A percentile compares a stretch with the other conserved stretches of the same genome.
Evolutionary conservation across 345 rosid genomes (phyloP).

Genomic region (Dimocarpus longan): DNA sequence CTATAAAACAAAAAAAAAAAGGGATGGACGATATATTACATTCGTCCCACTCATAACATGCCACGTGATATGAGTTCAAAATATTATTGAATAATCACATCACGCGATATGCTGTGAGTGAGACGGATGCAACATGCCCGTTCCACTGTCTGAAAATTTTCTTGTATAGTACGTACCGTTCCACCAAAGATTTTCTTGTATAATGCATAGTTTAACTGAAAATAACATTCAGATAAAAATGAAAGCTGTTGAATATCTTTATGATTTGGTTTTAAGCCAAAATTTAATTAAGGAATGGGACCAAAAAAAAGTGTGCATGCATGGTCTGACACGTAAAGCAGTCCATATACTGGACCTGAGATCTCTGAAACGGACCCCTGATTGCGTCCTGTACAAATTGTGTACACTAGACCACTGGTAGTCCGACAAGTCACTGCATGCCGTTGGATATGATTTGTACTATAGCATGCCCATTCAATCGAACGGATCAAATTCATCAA

Average conservation of each 20-base stretch:
- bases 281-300: background rate
- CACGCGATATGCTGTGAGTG: background rate
- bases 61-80: background rate
- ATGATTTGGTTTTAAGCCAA: background rate
- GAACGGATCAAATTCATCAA: background rate
- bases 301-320: background rate
- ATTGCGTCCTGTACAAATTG: background rate
- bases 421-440: background rate
- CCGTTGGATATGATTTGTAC: background rate
- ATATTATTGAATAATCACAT: background rate
- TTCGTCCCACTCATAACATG: background rate
- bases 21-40: background rate
- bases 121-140: background rate
- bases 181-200: background rate
- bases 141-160: background rate
- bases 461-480: background rate
- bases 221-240: too few relatives aligned
- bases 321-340: background rate
- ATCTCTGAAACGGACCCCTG: background rate
- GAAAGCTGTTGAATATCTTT: background rate
- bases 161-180: background rate
- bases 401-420: background rate
- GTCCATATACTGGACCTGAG: background rate
- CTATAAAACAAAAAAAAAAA: background rate
- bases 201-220: background rate